phyloP scores from a whole-genome alignment of 73 alveolate genomes.

The Durusdinium trenchii region DNA sequence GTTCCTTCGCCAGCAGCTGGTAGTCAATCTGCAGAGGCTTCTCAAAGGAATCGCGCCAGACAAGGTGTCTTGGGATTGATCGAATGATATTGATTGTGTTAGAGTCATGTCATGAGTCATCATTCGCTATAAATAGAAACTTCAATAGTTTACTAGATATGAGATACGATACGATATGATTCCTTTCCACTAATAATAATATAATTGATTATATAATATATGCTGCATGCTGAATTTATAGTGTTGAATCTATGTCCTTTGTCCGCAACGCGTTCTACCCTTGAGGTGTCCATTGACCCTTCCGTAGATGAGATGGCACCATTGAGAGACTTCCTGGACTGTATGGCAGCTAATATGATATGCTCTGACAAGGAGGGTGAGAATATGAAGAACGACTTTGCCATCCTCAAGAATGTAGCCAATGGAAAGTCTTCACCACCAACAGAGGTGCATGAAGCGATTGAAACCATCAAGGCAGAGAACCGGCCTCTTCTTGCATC shows the following conservation, averaged over 20 bases:
- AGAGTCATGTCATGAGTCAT: not conserved
- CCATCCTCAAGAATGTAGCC: not conserved
- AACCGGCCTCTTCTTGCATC: not conserved
- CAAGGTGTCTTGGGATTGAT: not conserved
- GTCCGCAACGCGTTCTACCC: too few species aligned
- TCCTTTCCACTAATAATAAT: too few species aligned
- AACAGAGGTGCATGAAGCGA: not conserved
- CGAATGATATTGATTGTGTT: too few species aligned
- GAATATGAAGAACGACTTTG: not conserved
- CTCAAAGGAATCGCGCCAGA: slow-evolving; percentile 1
- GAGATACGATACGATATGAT: too few species aligned
- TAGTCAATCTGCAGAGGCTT: slow-evolving; percentile 16
- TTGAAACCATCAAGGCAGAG: not conserved
- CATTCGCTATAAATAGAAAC: not conserved
- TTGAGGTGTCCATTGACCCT: not conserved
- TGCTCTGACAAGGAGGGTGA: too few species aligned
- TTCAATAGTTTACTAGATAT: too few species aligned
- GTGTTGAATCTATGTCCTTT: too few species aligned
- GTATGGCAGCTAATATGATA: not conserved
- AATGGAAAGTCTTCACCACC: not conserved
- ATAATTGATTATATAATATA: not conserved
- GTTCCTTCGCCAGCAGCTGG: slow-evolving; percentile 36
- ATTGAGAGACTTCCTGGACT: not conserved
- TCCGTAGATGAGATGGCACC: slow-evolving; percentile 5
- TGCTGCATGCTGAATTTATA: not conserved